These are phyloP conservation scores for Fusarium nanum DNA, from an alignment of 2,329 filamentous ascomycete genomes.

Conservation along the genomic window DNA sequence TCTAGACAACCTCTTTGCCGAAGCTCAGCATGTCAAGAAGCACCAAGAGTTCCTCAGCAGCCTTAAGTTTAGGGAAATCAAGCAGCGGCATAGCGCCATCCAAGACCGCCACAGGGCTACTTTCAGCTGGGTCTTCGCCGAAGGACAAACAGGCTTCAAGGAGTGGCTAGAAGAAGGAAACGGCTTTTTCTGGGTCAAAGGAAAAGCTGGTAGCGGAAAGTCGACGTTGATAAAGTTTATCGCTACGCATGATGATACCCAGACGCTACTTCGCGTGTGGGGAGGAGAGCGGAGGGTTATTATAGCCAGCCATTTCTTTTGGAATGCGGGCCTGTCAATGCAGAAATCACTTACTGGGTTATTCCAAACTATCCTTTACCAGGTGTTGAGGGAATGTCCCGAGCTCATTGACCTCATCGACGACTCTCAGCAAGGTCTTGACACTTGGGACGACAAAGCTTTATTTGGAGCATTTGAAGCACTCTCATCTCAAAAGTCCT, in stretches of 20 bases:
- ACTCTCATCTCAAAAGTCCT: neutral
- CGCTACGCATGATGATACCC: neutral
- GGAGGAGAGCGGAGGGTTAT: neutral
- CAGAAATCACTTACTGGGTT: slow-evolving; percentile 13
- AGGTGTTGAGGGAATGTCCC: neutral
- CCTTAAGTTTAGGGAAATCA: neutral
- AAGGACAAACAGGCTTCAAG: neutral
- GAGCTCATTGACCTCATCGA: neutral
- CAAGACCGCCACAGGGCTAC: neutral
- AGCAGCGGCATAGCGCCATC: neutral
- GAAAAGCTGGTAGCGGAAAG: slow-evolving; percentile 17
- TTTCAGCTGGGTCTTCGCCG: neutral
- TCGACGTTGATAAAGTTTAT: slow-evolving; percentile 29
- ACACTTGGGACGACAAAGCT: neutral
- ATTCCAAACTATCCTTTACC: neutral
- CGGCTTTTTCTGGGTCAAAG: slow-evolving; percentile 15
- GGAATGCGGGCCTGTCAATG: neutral
- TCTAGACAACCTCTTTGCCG: neutral
- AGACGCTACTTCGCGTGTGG: neutral
- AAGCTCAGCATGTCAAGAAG: neutral
- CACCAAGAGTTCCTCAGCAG: neutral
- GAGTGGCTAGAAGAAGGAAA: neutral
- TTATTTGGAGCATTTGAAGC: neutral
- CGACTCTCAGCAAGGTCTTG: neutral
- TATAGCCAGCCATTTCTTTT: slow-evolving; percentile 10